A percentile compares a stretch with the other conserved stretches of the same genome.
phyloP scores from a whole-genome alignment of 495 filamentous ascomycete genomes.

The Lepraria neglecta region DNA sequence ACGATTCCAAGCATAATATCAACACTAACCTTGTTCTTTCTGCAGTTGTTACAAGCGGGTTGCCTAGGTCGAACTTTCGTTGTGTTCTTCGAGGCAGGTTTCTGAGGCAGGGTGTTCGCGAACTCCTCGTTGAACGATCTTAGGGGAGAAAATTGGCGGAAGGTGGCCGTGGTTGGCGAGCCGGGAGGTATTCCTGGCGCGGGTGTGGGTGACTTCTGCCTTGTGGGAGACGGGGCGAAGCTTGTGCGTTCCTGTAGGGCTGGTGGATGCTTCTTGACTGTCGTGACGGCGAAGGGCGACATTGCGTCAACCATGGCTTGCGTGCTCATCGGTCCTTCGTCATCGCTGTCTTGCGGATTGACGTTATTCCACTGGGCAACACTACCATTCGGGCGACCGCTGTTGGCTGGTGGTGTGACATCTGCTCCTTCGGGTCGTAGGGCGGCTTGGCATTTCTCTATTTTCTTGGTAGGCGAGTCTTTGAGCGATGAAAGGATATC shows the following conservation, averaged over 20 bases:
- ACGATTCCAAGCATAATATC: no score
- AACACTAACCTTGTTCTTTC: no score
- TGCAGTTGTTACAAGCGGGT: no score
- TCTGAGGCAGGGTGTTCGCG: no score
- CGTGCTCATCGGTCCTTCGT: slow-evolving; percentile 37
- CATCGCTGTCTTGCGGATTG: slow-evolving; percentile 19
- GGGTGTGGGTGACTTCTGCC: neutral
- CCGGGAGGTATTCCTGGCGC: neutral
- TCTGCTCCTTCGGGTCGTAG: neutral
- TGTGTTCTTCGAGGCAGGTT: no score
- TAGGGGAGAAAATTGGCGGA: no score
- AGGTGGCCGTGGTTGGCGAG: no score
- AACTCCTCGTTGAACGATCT: no score
- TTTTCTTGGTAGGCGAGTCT: neutral
- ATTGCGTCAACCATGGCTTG: slow-evolving; percentile 47
- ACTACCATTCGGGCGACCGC: neutral
- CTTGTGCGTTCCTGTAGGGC: slow-evolving; percentile 20
- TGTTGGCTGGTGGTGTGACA: neutral
- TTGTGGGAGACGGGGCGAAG: slow-evolving; percentile 13
- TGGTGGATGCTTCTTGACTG: slow-evolving; percentile 35
- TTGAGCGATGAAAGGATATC: slow-evolving; percentile 31
- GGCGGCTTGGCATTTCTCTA: neutral
- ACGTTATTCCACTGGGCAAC: neutral
- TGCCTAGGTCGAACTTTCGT: no score
- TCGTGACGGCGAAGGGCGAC: slow-evolving; percentile 45